Percentiles rank a stretch among this genome's conserved stretches.
These are phyloP conservation scores for Oryza australiensis DNA, from an alignment of 176 grass and related monocot species.

Conservation along the genomic window DNA sequence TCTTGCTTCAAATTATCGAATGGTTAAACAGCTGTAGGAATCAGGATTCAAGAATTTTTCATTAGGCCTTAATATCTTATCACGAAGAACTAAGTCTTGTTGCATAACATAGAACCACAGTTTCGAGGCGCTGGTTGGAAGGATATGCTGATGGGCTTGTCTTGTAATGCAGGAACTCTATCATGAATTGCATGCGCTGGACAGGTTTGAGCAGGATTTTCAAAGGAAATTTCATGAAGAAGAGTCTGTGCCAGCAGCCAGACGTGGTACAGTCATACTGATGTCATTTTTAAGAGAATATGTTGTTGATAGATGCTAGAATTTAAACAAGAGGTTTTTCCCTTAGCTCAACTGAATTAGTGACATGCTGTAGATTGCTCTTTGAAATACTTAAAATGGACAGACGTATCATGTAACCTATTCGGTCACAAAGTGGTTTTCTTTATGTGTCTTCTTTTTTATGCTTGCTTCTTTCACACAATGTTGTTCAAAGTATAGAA, in stretches of 20 bases:
- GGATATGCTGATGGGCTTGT: constrained; percentile 21
- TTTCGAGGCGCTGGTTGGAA: constrained; percentile 13
- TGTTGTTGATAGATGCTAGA: background rate
- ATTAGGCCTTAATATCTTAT: background rate
- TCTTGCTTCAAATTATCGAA: background rate
- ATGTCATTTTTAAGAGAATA: background rate
- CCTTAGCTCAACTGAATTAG: constrained; percentile 1
- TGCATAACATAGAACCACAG: background rate
- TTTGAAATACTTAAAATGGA: constrained; percentile 1
- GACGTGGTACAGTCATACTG: constrained; percentile 49
- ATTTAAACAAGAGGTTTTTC: background rate
- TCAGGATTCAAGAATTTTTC: background rate
- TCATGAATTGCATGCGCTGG: constrained; percentile 83
- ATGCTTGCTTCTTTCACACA: background rate
- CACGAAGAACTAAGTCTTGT: background rate
- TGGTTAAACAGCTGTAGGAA: background rate
- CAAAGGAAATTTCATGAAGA: constrained; percentile 86
- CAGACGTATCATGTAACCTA: background rate
- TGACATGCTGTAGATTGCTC: background rate
- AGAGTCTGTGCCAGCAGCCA: constrained; percentile 59
- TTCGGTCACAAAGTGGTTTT: background rate
- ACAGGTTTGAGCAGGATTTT: constrained; percentile 89
- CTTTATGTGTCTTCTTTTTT: background rate
- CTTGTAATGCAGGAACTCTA: constrained; percentile 77
- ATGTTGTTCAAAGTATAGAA: background rate